Conservation (phyloP, 768 basidiomycete species). For the Cubamyces lactineus region DNA sequence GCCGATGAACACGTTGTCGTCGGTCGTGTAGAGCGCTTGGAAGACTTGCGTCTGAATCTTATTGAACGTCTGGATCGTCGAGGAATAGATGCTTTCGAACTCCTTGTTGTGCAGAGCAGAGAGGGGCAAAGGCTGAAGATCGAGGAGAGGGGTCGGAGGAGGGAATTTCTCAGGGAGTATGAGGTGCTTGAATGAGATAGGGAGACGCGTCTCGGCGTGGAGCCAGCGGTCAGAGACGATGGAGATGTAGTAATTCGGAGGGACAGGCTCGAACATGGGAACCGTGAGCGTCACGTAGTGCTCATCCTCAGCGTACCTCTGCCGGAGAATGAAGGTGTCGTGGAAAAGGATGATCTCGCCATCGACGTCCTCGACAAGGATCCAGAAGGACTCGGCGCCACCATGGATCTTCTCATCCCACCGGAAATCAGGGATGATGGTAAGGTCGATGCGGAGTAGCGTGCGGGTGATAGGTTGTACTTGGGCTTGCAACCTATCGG, state of each 20-base stretch:
- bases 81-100: slow-evolving; percentile 85
- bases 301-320: slow-evolving; percentile 90
- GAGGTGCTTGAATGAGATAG: slow-evolving; percentile 97
- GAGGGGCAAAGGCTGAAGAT: slow-evolving; percentile 88
- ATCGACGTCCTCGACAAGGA: slow-evolving; percentile 95
- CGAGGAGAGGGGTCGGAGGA: slow-evolving; percentile 86
- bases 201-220: slow-evolving; percentile 91
- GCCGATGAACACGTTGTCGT: slow-evolving; percentile 96
- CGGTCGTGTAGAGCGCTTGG: slow-evolving; percentile 94
- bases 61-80: slow-evolving; percentile 86
- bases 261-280: slow-evolving; percentile 95
- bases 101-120: slow-evolving; percentile 93
- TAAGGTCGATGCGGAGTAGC: slow-evolving; percentile 88
- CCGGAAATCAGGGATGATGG: slow-evolving; percentile 95
- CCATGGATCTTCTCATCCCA: slow-evolving; percentile 98
- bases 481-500: slow-evolving; percentile 80
- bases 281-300: slow-evolving; percentile 95
- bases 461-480: slow-evolving; percentile 97
- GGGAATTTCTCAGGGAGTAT: slow-evolving; percentile 98
- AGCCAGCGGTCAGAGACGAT: slow-evolving; percentile 95
- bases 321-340: slow-evolving; percentile 88
- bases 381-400: slow-evolving; percentile 85
- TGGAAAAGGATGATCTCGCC: slow-evolving; percentile 97
- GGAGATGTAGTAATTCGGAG: slow-evolving; percentile 98
- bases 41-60: slow-evolving; percentile 99